Evolutionary conservation across 192 early-diverging fungal genomes (phyloP).

Genomic region (Podila epicladia): DNA sequence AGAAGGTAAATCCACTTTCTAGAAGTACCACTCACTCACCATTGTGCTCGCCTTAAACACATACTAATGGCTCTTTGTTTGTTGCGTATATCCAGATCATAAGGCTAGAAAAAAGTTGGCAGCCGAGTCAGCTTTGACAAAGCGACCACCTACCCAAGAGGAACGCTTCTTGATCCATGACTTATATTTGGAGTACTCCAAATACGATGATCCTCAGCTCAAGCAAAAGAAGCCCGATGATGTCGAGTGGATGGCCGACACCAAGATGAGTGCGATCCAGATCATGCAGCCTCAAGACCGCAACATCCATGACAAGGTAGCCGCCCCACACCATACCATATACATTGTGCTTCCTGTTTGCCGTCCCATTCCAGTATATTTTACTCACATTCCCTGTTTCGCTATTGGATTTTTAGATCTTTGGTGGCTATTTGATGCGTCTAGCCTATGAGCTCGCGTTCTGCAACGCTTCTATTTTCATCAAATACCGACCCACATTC

Average conservation of each 20-base stretch:
- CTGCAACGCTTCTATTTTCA: constrained; percentile 77
- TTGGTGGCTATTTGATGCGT: constrained; percentile 87
- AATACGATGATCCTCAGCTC: constrained; percentile 59
- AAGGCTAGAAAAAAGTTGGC: constrained; percentile 61
- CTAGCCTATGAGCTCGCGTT: constrained; percentile 88
- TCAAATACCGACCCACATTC: constrained; percentile 64
- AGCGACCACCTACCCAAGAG: constrained; percentile 79
- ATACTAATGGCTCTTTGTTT: neutral
- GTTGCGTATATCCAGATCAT: constrained; percentile 30
- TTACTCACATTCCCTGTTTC: neutral
- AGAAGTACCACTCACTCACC: neutral
- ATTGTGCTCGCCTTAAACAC: neutral
- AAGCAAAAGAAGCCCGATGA: constrained; percentile 54
- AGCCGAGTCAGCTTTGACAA: constrained; percentile 61
- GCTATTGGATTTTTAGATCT: constrained; percentile 52
- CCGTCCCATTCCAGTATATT: neutral
- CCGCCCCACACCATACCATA: neutral
- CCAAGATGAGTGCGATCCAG: constrained; percentile 72
- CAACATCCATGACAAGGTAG: constrained; percentile 49
- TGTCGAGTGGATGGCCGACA: constrained; percentile 80
- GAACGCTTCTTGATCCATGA: constrained; percentile 84
- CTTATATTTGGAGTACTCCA: constrained; percentile 75
- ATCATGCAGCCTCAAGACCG: constrained; percentile 79
- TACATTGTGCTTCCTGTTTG: neutral
- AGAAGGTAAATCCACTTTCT: constrained; percentile 51